A percentile compares a stretch with the other conserved stretches of the same genome.
Evolutionary conservation across 108 stramenopile genomes (phyloP).

Genomic region (Skeletonema marinoi): DNA sequence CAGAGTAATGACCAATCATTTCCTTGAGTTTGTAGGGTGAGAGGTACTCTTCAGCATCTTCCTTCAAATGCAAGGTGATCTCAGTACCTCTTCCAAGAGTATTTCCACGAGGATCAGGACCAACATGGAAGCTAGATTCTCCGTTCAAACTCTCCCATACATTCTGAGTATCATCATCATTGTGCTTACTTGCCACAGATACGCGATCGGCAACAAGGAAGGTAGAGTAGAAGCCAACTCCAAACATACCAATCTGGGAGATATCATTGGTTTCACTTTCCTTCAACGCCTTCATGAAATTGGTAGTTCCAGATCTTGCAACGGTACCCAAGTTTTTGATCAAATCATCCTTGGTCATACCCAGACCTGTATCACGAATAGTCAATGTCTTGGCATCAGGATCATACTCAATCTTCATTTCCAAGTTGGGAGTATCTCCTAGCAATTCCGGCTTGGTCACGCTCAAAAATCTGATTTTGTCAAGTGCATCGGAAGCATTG

Average conservation of each 20-base stretch:
- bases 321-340: conserved; percentile 98
- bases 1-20: conserved; percentile 95
- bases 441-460: conserved; percentile 85
- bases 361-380: conserved; percentile 95
- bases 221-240: conserved; percentile 98
- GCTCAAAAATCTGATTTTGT: conserved; percentile 97
- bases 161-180: conserved; percentile 87
- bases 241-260: conserved; percentile 97
- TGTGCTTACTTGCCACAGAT: conserved; percentile 94
- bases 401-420: conserved; percentile 93
- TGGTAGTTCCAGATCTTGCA: conserved; percentile 98
- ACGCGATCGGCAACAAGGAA: conserved; percentile 95
- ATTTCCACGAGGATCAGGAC: conserved; percentile 93
- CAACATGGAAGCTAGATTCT: conserved; percentile 88
- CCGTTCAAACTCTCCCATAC: conserved; percentile 97
- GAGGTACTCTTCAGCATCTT: conserved; percentile 89
- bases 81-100: conserved; percentile 98
- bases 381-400: conserved; percentile 91
- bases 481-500: conserved; percentile 98
- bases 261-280: conserved; percentile 81
- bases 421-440: conserved; percentile 78
- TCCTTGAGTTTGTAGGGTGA: conserved; percentile 75
- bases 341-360: conserved; percentile 97
- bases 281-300: conserved; percentile 95
- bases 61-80: conserved; percentile 99